phyloP scores from a whole-genome alignment of 1,139 yeast genomes.

The Lodderomyces theae region DNA sequence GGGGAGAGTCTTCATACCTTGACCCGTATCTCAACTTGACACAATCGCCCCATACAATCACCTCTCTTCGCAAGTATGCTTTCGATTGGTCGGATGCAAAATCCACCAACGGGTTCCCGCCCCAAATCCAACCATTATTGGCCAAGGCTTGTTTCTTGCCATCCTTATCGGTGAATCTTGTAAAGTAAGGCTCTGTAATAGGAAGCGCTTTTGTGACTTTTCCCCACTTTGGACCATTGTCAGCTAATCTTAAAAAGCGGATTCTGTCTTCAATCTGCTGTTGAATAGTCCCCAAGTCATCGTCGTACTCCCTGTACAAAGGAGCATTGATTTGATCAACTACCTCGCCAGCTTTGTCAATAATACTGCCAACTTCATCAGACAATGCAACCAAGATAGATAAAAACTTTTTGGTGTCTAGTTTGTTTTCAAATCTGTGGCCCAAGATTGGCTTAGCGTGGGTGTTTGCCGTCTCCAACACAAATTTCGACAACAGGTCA shows the following conservation, averaged over 20 bases:
- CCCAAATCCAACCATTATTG: slow-evolving; percentile 99
- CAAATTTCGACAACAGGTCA: slow-evolving; percentile 50
- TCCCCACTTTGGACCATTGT: slow-evolving; percentile 78
- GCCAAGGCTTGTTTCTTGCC: slow-evolving; percentile 75
- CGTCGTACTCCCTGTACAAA: slow-evolving; percentile 72
- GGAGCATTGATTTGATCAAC: slow-evolving; percentile 76
- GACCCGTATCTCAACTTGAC: slow-evolving; percentile 86
- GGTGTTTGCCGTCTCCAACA: slow-evolving; percentile 39
- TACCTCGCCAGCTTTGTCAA: slow-evolving; percentile 47
- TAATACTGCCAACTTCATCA: slow-evolving; percentile 32
- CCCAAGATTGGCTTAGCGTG: slow-evolving; percentile 22
- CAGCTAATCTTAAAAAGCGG: slow-evolving; percentile 71
- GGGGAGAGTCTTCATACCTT: slow-evolving; percentile 78
- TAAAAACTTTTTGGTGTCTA: slow-evolving; percentile 53
- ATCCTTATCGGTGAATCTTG: slow-evolving; percentile 55
- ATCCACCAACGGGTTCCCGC: slow-evolving; percentile 88
- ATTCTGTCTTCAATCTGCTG: slow-evolving; percentile 73
- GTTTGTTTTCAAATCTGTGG: slow-evolving; percentile 50
- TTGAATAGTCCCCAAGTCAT: slow-evolving; percentile 61
- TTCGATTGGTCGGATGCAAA: slow-evolving; percentile 80
- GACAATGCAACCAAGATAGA: slow-evolving; percentile 36
- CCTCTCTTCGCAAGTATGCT: slow-evolving; percentile 87
- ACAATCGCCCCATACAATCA: slow-evolving; percentile 97
- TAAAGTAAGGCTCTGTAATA: slow-evolving; percentile 82
- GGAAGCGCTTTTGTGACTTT: slow-evolving; percentile 54